A percentile compares a stretch with the other conserved stretches of the same genome.
Evolutionary conservation across 768 basidiomycete species (phyloP).

Genomic region (Panellus pusillus): DNA sequence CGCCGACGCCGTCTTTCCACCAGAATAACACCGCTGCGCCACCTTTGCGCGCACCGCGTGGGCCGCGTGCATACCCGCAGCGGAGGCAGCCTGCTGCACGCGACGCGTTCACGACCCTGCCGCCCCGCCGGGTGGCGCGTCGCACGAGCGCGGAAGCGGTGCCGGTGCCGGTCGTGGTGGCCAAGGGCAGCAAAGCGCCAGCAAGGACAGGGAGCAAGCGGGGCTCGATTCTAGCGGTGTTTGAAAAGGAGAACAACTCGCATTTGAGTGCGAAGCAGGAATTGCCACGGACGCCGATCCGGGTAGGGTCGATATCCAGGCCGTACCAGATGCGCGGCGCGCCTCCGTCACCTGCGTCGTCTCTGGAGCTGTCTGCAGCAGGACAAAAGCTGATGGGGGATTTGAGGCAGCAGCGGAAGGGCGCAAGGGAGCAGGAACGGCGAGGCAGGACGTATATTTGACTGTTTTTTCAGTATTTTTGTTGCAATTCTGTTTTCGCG

Average conservation of each 20-base stretch:
- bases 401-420: constrained; percentile 49
- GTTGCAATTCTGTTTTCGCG: not conserved
- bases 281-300: constrained; percentile 48
- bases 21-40: constrained; percentile 22
- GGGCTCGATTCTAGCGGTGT: constrained; percentile 22
- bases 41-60: constrained; percentile 41
- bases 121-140: constrained; percentile 23
- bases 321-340: constrained; percentile 40
- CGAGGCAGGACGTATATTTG: constrained; percentile 10
- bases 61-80: constrained; percentile 41
- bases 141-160: not conserved
- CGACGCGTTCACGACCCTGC: constrained; percentile 29
- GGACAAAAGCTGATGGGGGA: constrained; percentile 68
- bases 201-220: constrained; percentile 9
- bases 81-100: constrained; percentile 26
- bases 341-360: constrained; percentile 64
- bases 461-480: too few species aligned
- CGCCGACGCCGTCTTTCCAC: constrained; percentile 47
- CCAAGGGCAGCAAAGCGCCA: constrained; percentile 18
- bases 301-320: constrained; percentile 35
- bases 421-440: constrained; percentile 38
- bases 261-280: constrained; percentile 36
- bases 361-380: constrained; percentile 72
- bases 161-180: constrained; percentile 15
- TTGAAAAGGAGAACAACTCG: constrained; percentile 43